Conservation (phyloP, 306 rosid genomes). For the Prunus armeniaca region DNA sequence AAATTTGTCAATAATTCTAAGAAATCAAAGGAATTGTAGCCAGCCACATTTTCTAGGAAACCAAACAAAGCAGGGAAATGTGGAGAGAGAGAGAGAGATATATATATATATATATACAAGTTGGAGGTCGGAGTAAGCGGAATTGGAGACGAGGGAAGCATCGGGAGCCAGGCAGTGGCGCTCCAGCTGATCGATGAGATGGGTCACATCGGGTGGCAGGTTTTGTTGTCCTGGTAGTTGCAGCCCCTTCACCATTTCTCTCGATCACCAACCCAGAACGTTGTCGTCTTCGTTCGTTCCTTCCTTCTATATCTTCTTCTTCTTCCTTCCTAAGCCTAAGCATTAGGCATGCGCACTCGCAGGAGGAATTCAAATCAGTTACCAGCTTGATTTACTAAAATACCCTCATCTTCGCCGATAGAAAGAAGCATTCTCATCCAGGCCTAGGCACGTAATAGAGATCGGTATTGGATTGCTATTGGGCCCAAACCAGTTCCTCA, state of each 20-base stretch:
- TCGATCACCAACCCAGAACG: conserved; percentile 17
- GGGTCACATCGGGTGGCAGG: conserved; percentile 69
- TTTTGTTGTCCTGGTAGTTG: conserved; percentile 38
- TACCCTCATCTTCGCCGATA: neutral
- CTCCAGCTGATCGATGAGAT: conserved; percentile 76
- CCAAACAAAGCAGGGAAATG: neutral
- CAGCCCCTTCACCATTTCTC: conserved; percentile 63
- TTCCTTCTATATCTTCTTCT: neutral
- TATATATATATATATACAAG: conserved; percentile 43
- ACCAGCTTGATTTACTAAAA: conserved; percentile 9
- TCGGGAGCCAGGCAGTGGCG: conserved; percentile 95
- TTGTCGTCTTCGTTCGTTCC: conserved; percentile 16
- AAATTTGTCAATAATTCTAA: conserved; percentile 3
- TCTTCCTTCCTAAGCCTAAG: neutral
- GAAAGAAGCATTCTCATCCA: no score
- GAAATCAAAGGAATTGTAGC: neutral
- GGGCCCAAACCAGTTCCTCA: no score
- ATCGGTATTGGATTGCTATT: no score
- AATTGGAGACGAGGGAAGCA: conserved; percentile 84
- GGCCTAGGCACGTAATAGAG: no score
- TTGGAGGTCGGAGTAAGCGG: conserved; percentile 72
- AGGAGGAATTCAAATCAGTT: neutral
- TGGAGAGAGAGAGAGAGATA: conserved; percentile 4
- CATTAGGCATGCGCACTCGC: neutral
- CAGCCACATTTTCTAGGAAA: conserved; percentile 9